A percentile compares a stretch with the other conserved stretches of the same genome.
These are phyloP conservation scores for Mentha longifolia DNA, from an alignment of 257 asterid genomes.

Conservation along the genomic window DNA sequence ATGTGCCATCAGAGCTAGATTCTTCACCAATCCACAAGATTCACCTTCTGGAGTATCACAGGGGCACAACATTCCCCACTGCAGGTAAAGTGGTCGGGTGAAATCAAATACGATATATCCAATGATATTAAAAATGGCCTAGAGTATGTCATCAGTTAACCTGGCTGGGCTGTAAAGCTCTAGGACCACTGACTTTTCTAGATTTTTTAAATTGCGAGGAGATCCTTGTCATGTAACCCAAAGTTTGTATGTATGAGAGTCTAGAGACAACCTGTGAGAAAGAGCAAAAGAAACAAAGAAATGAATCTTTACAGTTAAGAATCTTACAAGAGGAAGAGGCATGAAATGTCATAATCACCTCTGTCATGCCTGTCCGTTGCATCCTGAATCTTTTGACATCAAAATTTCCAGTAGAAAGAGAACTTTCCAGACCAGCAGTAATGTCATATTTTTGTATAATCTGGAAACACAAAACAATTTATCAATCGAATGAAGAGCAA, in stretches of 20 bases:
- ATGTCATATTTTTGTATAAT: constrained; percentile 48
- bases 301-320: constrained; percentile 14
- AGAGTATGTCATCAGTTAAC: constrained; percentile 42
- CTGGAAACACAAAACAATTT: constrained; percentile 41
- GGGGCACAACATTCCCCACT: constrained; percentile 99
- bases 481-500: neutral
- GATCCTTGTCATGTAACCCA: constrained; percentile 92
- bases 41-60: constrained; percentile 99
- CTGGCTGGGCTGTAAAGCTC: constrained; percentile 99
- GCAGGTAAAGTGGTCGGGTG: constrained; percentile 38
- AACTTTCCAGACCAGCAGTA: constrained; percentile 73
- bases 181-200: constrained; percentile 96
- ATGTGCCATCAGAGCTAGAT: constrained; percentile 96
- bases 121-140: neutral
- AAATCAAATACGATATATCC: constrained; percentile 14
- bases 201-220: constrained; percentile 91
- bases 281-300: constrained; percentile 16
- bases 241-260: constrained; percentile 78
- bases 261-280: constrained; percentile 66
- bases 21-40: constrained; percentile 96
- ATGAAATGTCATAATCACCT: constrained; percentile 50
- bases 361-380: constrained; percentile 96
- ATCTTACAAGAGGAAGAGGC: neutral
- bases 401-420: constrained; percentile 94
- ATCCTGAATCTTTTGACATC: constrained; percentile 87